Percentiles rank a stretch among this genome's conserved stretches.
Evolutionary conservation across 306 rosid species (phyloP).

Genomic region (Vigna angularis): DNA sequence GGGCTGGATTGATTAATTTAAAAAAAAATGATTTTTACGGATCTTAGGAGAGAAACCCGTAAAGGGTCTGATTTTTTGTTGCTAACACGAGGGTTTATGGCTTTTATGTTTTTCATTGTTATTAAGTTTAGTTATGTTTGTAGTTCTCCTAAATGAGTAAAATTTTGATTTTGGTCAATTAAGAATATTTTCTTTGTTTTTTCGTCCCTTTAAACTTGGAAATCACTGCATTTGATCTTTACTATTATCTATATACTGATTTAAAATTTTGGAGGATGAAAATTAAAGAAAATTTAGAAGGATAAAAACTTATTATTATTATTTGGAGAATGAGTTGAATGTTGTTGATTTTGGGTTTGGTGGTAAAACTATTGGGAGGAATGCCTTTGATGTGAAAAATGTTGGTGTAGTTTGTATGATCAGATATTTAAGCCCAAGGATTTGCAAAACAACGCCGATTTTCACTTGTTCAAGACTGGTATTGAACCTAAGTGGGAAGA

Average conservation of each 20-base stretch:
- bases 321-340: slow-evolving; percentile 14
- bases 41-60: slow-evolving; percentile 31
- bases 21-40: slow-evolving; percentile 1
- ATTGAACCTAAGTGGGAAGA: slow-evolving; percentile 99
- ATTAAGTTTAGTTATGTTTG: no score
- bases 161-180: no score
- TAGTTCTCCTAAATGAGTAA: no score
- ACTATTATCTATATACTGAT: no score
- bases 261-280: no score
- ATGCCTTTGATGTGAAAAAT: slow-evolving; percentile 34
- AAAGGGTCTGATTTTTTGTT: slow-evolving; percentile 8
- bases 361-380: slow-evolving; percentile 19
- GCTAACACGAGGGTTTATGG: background rate
- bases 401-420: slow-evolving; percentile 66
- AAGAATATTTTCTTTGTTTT: no score
- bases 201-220: no score
- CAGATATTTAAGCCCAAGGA: slow-evolving; percentile 92
- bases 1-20: background rate
- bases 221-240: no score
- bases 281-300: no score
- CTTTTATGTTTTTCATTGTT: background rate
- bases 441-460: slow-evolving; percentile 67
- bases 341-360: background rate
- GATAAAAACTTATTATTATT: background rate
- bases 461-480: slow-evolving; percentile 90